Conservation (phyloP, 371 early-diverging fungal genomes). For the Rhizopus arrhizus region DNA sequence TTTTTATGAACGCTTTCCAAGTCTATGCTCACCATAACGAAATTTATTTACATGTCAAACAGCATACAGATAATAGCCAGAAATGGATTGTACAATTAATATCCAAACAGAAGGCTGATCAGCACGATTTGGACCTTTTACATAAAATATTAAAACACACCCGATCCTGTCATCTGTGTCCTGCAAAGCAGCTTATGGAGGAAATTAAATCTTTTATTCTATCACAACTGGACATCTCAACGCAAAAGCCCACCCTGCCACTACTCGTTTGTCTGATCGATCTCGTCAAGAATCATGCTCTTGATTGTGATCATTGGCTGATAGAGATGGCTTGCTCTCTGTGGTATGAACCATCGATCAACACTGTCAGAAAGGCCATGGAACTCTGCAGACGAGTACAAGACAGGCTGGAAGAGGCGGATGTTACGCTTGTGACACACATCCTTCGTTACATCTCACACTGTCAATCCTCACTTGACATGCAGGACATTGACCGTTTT, state of each 20-base stretch:
- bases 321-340: not conserved
- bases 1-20: conserved; percentile 1
- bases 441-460: conserved; percentile 4
- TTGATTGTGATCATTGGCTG: not conserved
- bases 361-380: conserved; percentile 19
- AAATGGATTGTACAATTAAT: not conserved
- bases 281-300: conserved; percentile 7
- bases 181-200: conserved; percentile 2
- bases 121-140: conserved; percentile 11
- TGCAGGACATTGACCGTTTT: conserved; percentile 7
- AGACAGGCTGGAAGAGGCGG: not conserved
- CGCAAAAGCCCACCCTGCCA: not conserved
- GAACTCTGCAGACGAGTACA: conserved; percentile 14
- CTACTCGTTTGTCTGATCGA: conserved; percentile 18
- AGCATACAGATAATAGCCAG: conserved; percentile 1
- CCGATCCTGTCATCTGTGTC: conserved; percentile 7
- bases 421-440: not conserved
- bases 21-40: not conserved
- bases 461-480: conserved; percentile 1
- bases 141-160: conserved; percentile 15
- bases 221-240: not conserved
- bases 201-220: not conserved
- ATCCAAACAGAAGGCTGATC: not conserved
- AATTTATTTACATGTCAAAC: not conserved
- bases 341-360: conserved; percentile 12